phyloP scores from a whole-genome alignment of 2,329 filamentous ascomycete species.

The Fusarium tricinctum region DNA sequence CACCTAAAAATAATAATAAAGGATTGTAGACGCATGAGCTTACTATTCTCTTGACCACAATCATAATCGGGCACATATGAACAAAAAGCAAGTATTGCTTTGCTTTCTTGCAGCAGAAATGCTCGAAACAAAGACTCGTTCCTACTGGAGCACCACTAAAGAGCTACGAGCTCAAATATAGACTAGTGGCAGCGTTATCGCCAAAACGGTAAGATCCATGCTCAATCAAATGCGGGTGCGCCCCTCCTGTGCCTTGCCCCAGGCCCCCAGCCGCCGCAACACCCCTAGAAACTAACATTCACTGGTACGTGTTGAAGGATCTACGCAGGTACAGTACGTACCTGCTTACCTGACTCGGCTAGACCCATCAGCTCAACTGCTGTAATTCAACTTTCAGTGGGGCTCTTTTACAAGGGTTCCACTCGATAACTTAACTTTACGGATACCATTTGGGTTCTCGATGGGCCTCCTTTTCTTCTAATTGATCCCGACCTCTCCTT shows the following conservation, averaged over 20 bases:
- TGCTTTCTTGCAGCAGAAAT: constrained; percentile 7
- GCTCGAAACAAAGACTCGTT: constrained; percentile 26
- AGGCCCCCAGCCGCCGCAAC: constrained; percentile 28
- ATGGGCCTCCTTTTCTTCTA: constrained; percentile 49
- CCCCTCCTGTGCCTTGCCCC: constrained; percentile 30
- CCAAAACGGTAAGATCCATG: constrained; percentile 24
- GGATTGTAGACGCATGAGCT: not conserved
- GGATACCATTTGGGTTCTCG: constrained; percentile 26
- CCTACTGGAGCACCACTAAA: constrained; percentile 28
- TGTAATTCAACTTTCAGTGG: constrained; percentile 42
- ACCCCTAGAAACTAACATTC: constrained; percentile 14
- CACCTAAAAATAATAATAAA: constrained; percentile 18
- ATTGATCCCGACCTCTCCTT: constrained; percentile 44
- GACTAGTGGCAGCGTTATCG: constrained; percentile 21
- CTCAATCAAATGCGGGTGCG: constrained; percentile 34
- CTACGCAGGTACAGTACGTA: constrained; percentile 32
- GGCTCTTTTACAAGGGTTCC: constrained; percentile 41
- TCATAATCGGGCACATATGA: constrained; percentile 2
- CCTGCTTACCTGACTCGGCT: constrained; percentile 22
- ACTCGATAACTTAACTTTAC: constrained; percentile 28
- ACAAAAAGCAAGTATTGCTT: constrained; percentile 1
- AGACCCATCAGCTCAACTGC: constrained; percentile 27
- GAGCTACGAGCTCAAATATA: constrained; percentile 3
- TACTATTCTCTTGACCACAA: constrained; percentile 9
- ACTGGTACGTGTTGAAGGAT: constrained; percentile 21